A percentile compares a stretch with the other conserved stretches of the same genome.
These are phyloP conservation scores for Orbilia quercus DNA, from an alignment of 2,329 filamentous ascomycete genomes.

Conservation along the genomic window DNA sequence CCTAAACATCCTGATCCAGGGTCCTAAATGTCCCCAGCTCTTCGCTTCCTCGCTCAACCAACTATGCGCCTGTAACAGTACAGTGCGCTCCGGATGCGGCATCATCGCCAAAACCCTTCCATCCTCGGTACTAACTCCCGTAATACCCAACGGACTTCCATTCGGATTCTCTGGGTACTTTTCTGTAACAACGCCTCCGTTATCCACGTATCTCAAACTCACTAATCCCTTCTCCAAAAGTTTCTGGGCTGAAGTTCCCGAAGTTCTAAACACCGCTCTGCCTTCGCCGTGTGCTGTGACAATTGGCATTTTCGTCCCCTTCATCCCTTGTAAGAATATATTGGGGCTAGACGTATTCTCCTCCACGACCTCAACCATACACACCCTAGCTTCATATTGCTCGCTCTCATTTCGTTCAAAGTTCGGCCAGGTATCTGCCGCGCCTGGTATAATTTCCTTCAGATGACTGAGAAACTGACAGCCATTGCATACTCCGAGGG, in stretches of 20 bases:
- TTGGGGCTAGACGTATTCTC: slow-evolving; percentile 69
- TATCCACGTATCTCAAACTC: slow-evolving; percentile 86
- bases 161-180: slow-evolving; percentile 91
- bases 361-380: slow-evolving; percentile 83
- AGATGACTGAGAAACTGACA: slow-evolving; percentile 92
- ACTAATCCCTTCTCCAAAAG: slow-evolving; percentile 74
- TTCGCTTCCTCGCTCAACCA: slow-evolving; percentile 75
- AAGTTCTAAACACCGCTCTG: slow-evolving; percentile 73
- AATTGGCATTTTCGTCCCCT: slow-evolving; percentile 82
- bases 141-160: slow-evolving; percentile 82
- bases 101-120: slow-evolving; percentile 88
- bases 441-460: slow-evolving; percentile 86
- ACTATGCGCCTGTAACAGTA: slow-evolving; percentile 80
- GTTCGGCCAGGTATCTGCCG: slow-evolving; percentile 78
- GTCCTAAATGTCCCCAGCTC: slow-evolving; percentile 81
- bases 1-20: slow-evolving; percentile 87
- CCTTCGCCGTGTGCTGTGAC: slow-evolving; percentile 93
- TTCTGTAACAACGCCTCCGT: slow-evolving; percentile 78
- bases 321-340: slow-evolving; percentile 93
- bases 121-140: slow-evolving; percentile 79
- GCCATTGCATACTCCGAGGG: slow-evolving; percentile 94
- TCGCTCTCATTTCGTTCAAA: slow-evolving; percentile 86
- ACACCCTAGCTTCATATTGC: slow-evolving; percentile 89
- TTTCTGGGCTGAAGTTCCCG: slow-evolving; percentile 65
- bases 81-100: slow-evolving; percentile 92